Conservation (phyloP, 2,329 filamentous ascomycete genomes). For the Lomentospora prolificans region DNA sequence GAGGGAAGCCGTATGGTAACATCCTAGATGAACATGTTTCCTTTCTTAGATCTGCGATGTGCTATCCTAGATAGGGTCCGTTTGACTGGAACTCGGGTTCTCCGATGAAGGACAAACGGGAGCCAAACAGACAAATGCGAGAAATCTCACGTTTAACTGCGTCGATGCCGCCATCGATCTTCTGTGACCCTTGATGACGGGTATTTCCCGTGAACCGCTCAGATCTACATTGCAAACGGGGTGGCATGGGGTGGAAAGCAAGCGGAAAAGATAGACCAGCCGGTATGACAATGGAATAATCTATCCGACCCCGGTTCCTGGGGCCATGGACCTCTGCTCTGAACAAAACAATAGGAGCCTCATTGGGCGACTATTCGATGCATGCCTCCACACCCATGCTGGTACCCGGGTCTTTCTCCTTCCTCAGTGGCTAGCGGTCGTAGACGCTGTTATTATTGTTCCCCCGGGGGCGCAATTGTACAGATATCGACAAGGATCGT, state of each 20-base stretch:
- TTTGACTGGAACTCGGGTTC: slow-evolving; percentile 2
- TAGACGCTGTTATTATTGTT: neutral
- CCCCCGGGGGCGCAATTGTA: neutral
- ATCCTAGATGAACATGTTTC: neutral
- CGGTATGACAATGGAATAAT: neutral
- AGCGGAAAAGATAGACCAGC: neutral
- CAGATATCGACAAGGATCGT: neutral
- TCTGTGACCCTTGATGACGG: slow-evolving; percentile 14
- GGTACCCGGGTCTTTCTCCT: neutral
- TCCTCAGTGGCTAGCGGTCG: neutral
- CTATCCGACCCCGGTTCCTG: neutral
- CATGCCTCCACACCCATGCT: neutral
- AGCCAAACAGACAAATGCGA: slow-evolving; percentile 11
- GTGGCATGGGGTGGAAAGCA: too few relatives aligned
- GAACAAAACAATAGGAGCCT: neutral
- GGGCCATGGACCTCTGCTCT: neutral
- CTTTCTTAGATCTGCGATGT: neutral
- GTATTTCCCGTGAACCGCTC: slow-evolving; percentile 10
- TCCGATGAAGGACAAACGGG: neutral
- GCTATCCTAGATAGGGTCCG: neutral
- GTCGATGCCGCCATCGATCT: slow-evolving; percentile 15
- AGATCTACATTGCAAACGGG: slow-evolving; percentile 12
- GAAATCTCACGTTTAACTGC: slow-evolving; percentile 18
- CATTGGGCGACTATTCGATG: neutral
- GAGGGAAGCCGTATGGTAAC: neutral